Conservation (phyloP, 192 early-diverging fungal genomes). For the Endogone sp. region DNA sequence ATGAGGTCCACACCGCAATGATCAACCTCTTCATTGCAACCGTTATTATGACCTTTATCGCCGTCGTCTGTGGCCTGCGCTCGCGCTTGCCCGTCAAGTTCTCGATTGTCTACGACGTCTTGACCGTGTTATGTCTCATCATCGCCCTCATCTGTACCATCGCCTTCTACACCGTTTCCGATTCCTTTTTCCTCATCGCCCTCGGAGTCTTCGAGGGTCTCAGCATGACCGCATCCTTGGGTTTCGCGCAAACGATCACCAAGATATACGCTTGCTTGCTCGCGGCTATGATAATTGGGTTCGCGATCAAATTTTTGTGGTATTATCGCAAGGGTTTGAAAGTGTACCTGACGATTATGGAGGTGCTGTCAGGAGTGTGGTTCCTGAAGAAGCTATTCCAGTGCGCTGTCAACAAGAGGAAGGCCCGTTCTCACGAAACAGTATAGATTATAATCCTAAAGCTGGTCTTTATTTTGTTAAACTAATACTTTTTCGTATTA, state of each 20-base stretch:
- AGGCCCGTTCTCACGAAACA: too few relatives aligned
- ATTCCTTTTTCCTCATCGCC: background rate
- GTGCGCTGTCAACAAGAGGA: too few relatives aligned
- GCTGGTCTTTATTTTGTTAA: too few relatives aligned
- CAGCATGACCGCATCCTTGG: background rate
- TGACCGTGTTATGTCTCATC: background rate
- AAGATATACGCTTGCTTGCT: background rate
- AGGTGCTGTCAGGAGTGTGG: background rate
- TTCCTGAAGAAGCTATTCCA: background rate
- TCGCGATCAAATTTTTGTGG: background rate
- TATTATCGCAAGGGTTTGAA: background rate
- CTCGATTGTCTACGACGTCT: background rate
- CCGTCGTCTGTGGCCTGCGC: background rate
- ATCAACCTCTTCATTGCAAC: background rate
- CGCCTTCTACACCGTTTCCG: background rate
- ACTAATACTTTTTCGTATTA: too few relatives aligned
- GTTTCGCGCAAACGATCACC: background rate
- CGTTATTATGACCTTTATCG: background rate
- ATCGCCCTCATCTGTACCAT: background rate
- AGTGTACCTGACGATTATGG: background rate
- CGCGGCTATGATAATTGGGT: background rate
- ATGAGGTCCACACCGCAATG: background rate
- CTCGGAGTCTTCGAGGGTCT: background rate
- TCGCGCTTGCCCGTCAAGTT: background rate
- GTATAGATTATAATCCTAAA: too few relatives aligned